phyloP scores from a whole-genome alignment of 805 yeast species.

The Yarrowia deformans region DNA sequence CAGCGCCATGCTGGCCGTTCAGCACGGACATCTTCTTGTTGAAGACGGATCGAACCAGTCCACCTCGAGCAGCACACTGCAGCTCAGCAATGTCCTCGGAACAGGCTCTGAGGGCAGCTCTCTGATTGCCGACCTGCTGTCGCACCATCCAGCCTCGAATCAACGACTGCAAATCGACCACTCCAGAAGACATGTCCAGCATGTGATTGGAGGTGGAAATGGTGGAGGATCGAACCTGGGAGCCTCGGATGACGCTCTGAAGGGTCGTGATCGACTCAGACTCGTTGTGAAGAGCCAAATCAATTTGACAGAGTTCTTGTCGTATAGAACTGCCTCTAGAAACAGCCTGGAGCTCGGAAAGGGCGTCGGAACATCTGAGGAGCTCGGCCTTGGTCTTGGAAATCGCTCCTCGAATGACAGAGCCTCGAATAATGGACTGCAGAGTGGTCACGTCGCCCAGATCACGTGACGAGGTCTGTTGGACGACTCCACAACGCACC shows the following conservation, averaged over 20 bases:
- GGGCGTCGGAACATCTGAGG: slow-evolving; percentile 54
- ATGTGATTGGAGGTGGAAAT: slow-evolving; percentile 15
- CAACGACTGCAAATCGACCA: slow-evolving; percentile 62
- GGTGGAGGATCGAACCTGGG: neutral
- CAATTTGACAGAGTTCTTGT: slow-evolving; percentile 43
- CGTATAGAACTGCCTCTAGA: slow-evolving; percentile 60
- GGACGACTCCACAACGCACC: neutral
- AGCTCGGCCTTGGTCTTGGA: slow-evolving; percentile 55
- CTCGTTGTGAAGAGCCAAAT: neutral
- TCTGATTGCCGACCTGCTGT: neutral
- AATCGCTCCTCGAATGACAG: slow-evolving; percentile 43
- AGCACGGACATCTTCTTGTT: neutral
- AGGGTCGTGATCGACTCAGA: neutral
- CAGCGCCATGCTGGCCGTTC: neutral
- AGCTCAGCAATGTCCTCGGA: neutral
- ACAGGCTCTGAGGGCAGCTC: neutral
- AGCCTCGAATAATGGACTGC: slow-evolving; percentile 59
- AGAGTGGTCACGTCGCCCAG: slow-evolving; percentile 34
- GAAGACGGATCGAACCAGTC: neutral
- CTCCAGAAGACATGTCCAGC: slow-evolving; percentile 38
- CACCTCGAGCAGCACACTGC: slow-evolving; percentile 29
- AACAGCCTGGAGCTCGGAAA: slow-evolving; percentile 61
- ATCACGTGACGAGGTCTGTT: neutral
- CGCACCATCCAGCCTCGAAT: slow-evolving; percentile 57
- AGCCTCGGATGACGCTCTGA: slow-evolving; percentile 15